A percentile compares a stretch with the other conserved stretches of the same genome.
Conservation (phyloP, 345 rosid genomes). For the Carallia pectinifolia region DNA sequence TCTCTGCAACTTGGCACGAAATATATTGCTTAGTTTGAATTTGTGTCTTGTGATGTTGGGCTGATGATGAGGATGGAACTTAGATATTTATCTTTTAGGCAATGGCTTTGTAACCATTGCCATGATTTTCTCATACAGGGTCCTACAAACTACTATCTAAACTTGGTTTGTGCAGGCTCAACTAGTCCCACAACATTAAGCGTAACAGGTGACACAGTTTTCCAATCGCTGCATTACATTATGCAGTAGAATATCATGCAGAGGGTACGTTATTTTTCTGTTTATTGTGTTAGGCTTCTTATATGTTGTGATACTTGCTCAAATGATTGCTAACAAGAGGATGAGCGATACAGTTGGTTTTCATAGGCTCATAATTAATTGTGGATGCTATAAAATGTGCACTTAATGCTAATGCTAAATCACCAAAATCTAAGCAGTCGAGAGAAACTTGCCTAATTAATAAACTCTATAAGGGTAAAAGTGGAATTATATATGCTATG, state of each 20-base stretch:
- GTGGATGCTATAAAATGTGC: too few relatives aligned
- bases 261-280: slow-evolving; percentile 46
- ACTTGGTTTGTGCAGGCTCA: slow-evolving; percentile 47
- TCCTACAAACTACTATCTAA: slow-evolving; percentile 47
- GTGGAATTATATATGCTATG: too few relatives aligned
- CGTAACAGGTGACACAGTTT: slow-evolving; percentile 42
- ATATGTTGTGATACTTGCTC: slow-evolving; percentile 1
- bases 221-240: slow-evolving; percentile 74
- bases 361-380: too few relatives aligned
- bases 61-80: slow-evolving; percentile 24
- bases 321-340: slow-evolving; percentile 65
- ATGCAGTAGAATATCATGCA: slow-evolving; percentile 81
- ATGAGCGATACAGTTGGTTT: slow-evolving; percentile 5
- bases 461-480: too few relatives aligned
- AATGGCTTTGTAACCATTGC: slow-evolving; percentile 36
- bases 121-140: slow-evolving; percentile 49
- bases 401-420: too few relatives aligned
- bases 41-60: neutral
- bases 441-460: too few relatives aligned
- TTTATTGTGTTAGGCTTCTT: neutral
- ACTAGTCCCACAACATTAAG: slow-evolving; percentile 48
- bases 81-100: slow-evolving; percentile 37
- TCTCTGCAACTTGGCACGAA: neutral
- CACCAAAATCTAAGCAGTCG: too few relatives aligned
- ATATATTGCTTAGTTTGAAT: neutral